Base-by-base conservation (phyloP, 2,329 filamentous ascomycete species). In the Paraphoma sp. region DNA sequence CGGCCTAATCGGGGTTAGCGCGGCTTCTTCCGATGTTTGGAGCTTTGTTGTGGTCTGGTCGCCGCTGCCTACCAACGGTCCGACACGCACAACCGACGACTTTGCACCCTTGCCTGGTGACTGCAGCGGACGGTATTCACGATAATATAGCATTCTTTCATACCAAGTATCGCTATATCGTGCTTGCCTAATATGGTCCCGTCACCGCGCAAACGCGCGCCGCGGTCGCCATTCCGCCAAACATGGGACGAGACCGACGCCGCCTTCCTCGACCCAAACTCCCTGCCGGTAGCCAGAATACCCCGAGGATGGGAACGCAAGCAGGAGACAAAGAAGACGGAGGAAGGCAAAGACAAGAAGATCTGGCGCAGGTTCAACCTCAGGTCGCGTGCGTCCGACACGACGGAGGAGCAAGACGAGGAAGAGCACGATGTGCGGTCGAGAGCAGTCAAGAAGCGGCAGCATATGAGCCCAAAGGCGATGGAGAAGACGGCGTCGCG, bases 291-390 rank as follows among this genome's bases (percentile, higher is more conserved):
- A 29, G 64, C 76, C 12, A 79, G 77, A 48, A 72, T 78, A 4
- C 79, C 77, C 16, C 79, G 81, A 45, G 81, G 74, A 45, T 84
- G 81, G 81, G 82, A 84, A 53, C 77, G 82, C 48, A 77, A 75
- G 53, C 78, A 80, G 6, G 70, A 79, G 55, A 76, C 75, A 11
- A 79, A 79, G 11, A 73, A 75, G 51, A 60, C 65, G 17, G 62
- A 68, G 14, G 68, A 73, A 30, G 73, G 72, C 10, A 75, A 72
- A 51, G 72, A 77, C 17, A 78, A 78, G 59, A 82, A 81, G 62
- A 78, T 84, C 33, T 83, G 81, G 80, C 80, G 80, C 49, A 73
- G 81, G 54, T 73, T 76, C 58, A 68, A 67, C 33, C 63, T 73
- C 11, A 69, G 73, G 50, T 72, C 73, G 45, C 67, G 67, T 55